Evolutionary conservation across 1,139 yeast genomes (phyloP).

Genomic region (Candida sanyaensis): DNA sequence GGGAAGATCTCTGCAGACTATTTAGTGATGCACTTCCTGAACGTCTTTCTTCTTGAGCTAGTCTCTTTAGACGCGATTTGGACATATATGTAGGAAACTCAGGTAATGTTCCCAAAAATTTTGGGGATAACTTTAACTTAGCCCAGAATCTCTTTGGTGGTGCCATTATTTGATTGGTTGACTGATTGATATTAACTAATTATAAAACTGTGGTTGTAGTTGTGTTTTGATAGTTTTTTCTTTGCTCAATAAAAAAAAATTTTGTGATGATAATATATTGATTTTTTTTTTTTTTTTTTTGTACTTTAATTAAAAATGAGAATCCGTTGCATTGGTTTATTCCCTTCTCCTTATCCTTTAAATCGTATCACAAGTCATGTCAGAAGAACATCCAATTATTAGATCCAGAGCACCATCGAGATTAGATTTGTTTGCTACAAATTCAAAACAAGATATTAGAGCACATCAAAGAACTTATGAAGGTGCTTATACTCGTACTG

Average conservation of each 20-base stretch:
- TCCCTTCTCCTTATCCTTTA: background rate
- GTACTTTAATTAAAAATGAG: background rate
- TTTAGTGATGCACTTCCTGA: conserved; percentile 16
- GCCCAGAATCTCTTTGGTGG: conserved; percentile 37
- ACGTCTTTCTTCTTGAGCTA: conserved; percentile 31
- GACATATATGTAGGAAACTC: conserved; percentile 32
- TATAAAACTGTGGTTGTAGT: conserved; percentile 5
- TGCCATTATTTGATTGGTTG: conserved; percentile 23
- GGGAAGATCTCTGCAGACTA: conserved; percentile 17
- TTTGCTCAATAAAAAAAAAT: no score
- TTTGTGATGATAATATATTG: background rate
- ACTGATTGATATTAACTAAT: background rate
- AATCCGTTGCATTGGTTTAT: no score
- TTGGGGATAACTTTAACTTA: conserved; percentile 32
- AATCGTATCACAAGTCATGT: background rate
- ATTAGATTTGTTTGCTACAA: conserved; percentile 35
- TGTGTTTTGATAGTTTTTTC: no score
- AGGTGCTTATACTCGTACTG: conserved; percentile 60
- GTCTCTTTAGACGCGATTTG: conserved; percentile 32
- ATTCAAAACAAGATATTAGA: conserved; percentile 50
- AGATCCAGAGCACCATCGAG: conserved; percentile 33
- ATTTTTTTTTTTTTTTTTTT: background rate
- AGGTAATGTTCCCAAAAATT: conserved; percentile 36
- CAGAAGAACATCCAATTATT: conserved; percentile 8
- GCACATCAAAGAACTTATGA: conserved; percentile 66